Evolutionary conservation across 345 rosid species (phyloP), one percentile per base, ranked within the genome.

Genomic region (Lepidium sativum): DNA sequence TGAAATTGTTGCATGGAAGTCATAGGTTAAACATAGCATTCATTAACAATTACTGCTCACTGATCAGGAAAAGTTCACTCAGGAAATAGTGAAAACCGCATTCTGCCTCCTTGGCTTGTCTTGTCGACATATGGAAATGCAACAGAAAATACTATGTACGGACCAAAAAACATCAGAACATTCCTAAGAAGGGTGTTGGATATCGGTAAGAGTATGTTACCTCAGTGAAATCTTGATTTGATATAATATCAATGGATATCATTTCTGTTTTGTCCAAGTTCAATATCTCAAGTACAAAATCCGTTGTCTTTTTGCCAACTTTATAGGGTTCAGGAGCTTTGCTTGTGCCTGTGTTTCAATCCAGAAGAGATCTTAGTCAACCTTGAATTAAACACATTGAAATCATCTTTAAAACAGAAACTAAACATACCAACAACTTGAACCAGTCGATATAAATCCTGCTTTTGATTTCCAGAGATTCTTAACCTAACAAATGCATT

Each of bases 211-310:
- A 57, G 51, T 50, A 50, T 14, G 60, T 81, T 73, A 95, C 99
- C 97, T 95, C 96, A 16, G 97, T 88, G 68, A 95, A 95, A 71
- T 88, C 99, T 84, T 95, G 99, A 67, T 95, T 95, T 63, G 99
- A 95, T 78, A 95, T 83, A 60, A 81, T 87, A 81, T 91, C 97
- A 53, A 95, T 85, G 18, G 92, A 80, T 38, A 95, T 75, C 56
- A 80, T 70, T 83, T 95, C 99, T 3, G 87, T 85, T 88, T 91
- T 91, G 84, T 82, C 82, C 76, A 95, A 80, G 69, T 95, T 95
- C 75, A 90, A 82, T 79, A 91, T 86, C 63, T 91, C 95, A 67
- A 95, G 76, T 63, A 86, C 75, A 76, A 70, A 83, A 78, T 79
- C 83, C 8, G 96, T 82, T 73, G 80, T 79, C 75, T 68, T 84